Evolutionary conservation across 768 basidiomycete genomes (phyloP).

Genomic region (Serendipita vermifera): DNA sequence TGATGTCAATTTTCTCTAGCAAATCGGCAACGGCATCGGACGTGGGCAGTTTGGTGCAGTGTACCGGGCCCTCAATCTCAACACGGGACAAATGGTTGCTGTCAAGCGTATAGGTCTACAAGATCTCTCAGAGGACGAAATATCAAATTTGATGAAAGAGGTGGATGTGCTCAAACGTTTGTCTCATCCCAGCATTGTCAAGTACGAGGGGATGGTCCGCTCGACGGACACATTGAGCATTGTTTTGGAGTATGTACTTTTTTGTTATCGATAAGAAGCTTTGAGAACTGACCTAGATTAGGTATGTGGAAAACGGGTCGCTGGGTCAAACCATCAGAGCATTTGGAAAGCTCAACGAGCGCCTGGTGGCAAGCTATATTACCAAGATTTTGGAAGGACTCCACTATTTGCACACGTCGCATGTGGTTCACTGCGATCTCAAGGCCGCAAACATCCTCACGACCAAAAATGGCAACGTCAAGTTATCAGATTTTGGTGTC

Average conservation of each 20-base stretch:
- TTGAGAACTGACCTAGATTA: slow-evolving; percentile 21
- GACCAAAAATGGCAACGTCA: slow-evolving; percentile 94
- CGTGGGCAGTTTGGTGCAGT: slow-evolving; percentile 95
- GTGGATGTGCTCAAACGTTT: slow-evolving; percentile 85
- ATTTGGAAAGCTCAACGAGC: slow-evolving; percentile 88
- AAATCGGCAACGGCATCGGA: slow-evolving; percentile 96
- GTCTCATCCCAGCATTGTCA: slow-evolving; percentile 90
- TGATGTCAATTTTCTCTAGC: slow-evolving; percentile 36
- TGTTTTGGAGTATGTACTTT: slow-evolving; percentile 68
- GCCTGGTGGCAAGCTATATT: slow-evolving; percentile 82
- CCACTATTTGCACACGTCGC: slow-evolving; percentile 74
- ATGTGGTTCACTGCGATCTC: slow-evolving; percentile 88
- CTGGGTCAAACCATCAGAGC: slow-evolving; percentile 85
- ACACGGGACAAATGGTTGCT: slow-evolving; percentile 96
- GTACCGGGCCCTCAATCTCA: slow-evolving; percentile 85
- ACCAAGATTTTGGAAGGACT: slow-evolving; percentile 94
- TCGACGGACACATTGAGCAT: slow-evolving; percentile 84
- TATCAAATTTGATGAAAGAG: slow-evolving; percentile 83
- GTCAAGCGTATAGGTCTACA: slow-evolving; percentile 89
- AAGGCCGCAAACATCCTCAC: slow-evolving; percentile 99
- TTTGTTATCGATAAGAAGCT: slow-evolving; percentile 12
- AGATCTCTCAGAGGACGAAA: slow-evolving; percentile 82
- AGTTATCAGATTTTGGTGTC: slow-evolving; percentile 94
- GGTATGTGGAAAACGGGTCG: slow-evolving; percentile 94
- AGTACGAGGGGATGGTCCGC: slow-evolving; percentile 91